phyloP scores from a whole-genome alignment of 1,284 basidiomycete genomes.

The Austroboletus niveus region DNA sequence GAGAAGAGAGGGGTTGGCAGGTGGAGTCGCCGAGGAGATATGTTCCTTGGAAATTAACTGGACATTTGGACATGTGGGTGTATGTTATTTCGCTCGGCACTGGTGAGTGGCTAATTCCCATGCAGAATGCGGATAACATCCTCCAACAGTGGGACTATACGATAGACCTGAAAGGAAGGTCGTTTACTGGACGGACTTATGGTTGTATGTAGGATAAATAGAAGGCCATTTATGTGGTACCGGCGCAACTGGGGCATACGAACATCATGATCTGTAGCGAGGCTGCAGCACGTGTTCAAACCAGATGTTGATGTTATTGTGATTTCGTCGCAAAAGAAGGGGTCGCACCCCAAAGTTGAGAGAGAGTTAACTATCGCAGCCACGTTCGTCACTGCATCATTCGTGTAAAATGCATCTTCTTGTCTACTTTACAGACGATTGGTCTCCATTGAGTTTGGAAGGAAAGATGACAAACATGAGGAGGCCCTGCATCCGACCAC shows the following conservation, averaged over 20 bases:
- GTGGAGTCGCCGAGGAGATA: slow-evolving; percentile 26
- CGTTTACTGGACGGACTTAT: not conserved
- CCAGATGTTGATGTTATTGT: slow-evolving; percentile 16
- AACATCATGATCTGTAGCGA: slow-evolving; percentile 1
- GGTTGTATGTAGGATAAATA: slow-evolving; percentile 15
- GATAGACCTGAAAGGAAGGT: not conserved
- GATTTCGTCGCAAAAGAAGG: slow-evolving; percentile 12
- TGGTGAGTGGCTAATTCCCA: slow-evolving; percentile 4
- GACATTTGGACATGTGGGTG: slow-evolving; percentile 4
- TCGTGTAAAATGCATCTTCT: slow-evolving; percentile 14
- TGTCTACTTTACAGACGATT: slow-evolving; percentile 6
- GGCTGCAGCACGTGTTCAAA: slow-evolving; percentile 26
- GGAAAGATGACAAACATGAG: slow-evolving; percentile 21
- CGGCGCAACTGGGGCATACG: slow-evolving; percentile 7
- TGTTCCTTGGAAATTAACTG: slow-evolving; percentile 29
- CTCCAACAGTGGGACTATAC: not conserved
- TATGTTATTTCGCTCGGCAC: slow-evolving; percentile 15
- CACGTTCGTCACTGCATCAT: not conserved
- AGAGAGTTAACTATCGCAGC: not conserved
- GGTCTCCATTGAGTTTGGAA: slow-evolving; percentile 5
- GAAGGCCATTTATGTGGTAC: slow-evolving; percentile 11
- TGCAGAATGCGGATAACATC: not conserved
- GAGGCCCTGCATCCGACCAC: slow-evolving; percentile 24
- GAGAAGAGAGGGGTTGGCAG: slow-evolving; percentile 25
- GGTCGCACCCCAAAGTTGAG: not conserved